Evolutionary conservation across 306 rosid species (phyloP).

Genomic region (Senna siamea): DNA sequence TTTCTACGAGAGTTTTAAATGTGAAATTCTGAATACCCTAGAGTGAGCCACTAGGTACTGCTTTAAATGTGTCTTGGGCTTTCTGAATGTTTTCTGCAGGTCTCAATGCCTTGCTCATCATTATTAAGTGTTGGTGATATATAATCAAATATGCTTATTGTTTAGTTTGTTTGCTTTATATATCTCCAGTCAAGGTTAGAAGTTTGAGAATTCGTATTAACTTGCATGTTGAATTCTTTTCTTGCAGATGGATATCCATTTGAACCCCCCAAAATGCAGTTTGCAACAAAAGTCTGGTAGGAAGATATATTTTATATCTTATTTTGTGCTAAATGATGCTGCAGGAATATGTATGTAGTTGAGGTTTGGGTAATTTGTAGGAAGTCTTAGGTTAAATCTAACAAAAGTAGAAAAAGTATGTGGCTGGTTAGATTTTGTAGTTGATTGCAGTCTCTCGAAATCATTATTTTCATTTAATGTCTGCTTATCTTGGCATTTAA

Average conservation of each 20-base stretch:
- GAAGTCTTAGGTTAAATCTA: not conserved
- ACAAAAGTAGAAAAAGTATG: not conserved
- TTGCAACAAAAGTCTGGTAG: constrained; percentile 92
- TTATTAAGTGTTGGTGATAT: not conserved
- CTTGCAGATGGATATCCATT: constrained; percentile 92
- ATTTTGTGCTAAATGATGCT: not conserved
- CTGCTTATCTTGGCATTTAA: not conserved
- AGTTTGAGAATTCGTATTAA: constrained; percentile 8
- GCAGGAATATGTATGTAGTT: not conserved
- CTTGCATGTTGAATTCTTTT: constrained; percentile 19
- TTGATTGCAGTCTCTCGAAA: not conserved
- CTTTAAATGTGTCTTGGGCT: not conserved
- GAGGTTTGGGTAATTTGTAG: not conserved
- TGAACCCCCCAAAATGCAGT: constrained; percentile 94
- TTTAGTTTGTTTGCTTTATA: constrained; percentile 2
- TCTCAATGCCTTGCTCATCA: not conserved
- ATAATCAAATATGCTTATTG: not conserved
- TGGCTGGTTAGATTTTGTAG: not conserved
- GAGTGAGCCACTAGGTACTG: too few relatives aligned
- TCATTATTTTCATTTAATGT: not conserved
- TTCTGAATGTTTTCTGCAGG: not conserved
- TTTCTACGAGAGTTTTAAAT: not conserved
- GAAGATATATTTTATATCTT: constrained; percentile 5
- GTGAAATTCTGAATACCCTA: too few relatives aligned
- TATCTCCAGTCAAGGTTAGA: not conserved